These are phyloP conservation scores for Calonectria hongkongensis DNA, from an alignment of 2,329 filamentous ascomycete genomes.

Conservation along the genomic window DNA sequence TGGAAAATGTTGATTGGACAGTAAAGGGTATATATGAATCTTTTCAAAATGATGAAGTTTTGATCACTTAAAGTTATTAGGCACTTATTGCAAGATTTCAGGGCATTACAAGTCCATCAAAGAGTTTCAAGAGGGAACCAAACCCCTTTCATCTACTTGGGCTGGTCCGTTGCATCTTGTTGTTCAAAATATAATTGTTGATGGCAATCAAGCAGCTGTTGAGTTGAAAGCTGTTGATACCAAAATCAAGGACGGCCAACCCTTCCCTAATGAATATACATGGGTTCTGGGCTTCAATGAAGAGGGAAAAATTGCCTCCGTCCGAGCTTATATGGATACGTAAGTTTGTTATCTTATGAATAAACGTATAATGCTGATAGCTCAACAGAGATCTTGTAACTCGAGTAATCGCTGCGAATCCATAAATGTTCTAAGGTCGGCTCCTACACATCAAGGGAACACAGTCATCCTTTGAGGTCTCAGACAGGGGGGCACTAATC, in stretches of 20 bases:
- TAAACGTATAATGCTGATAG: not conserved
- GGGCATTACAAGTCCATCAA: constrained; percentile 13
- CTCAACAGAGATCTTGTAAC: constrained; percentile 9
- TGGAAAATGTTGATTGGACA: constrained; percentile 12
- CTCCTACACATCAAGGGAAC: not conserved
- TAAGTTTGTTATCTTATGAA: not conserved
- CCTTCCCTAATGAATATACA: constrained; percentile 23
- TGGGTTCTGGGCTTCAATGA: constrained; percentile 22
- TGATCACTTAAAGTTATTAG: not conserved
- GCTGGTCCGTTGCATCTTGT: constrained; percentile 1
- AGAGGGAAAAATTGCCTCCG: constrained; percentile 9
- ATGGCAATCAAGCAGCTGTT: constrained; percentile 25
- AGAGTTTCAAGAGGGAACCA: constrained; percentile 15
- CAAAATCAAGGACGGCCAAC: constrained; percentile 7
- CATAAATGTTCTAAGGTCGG: not conserved
- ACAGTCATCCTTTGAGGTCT: not conserved
- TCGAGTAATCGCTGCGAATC: constrained; percentile 5
- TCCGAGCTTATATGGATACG: constrained; percentile 30
- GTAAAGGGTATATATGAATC: not conserved
- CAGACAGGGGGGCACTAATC: not conserved
- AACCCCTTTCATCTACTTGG: constrained; percentile 13
- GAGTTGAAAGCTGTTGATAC: constrained; percentile 18
- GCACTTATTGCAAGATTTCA: constrained; percentile 25
- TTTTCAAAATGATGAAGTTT: not conserved
- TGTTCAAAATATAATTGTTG: constrained; percentile 22